Base-by-base conservation (phyloP, 1,284 basidiomycete species). In the Cryptococcus depauperatus region DNA sequence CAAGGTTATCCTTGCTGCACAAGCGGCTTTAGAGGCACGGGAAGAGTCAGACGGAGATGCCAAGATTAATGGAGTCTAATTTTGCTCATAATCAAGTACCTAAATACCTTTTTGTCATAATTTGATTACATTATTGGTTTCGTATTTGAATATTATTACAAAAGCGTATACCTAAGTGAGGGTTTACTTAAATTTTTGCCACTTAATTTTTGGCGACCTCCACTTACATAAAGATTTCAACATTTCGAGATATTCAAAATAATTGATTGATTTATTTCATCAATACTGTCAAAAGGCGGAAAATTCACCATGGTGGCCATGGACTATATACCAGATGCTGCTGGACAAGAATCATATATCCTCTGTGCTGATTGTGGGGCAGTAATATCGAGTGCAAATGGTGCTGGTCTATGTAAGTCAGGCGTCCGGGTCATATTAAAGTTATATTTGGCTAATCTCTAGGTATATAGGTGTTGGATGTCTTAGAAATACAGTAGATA, bases 361-460 rank as follows among this genome's bases (percentile, higher is more conserved):
- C 57, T 71, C 37, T 71, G 69, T 63, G 69, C 69, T 21, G 69
- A 71, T 47, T 71, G 69, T 46, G 90, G 90, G 50, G 86, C 82
- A n/a, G 87, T 87, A 44, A 98, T 97, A 87, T 62, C 61, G 9
- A 62, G 63, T 34, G 64, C 93, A 27, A 97, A 97, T 71, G 89
- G 87, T 54, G 91, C 93, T 43, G 96, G 96, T 74, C 77, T 96
- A 35, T 97, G 93, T 71, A 42, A 62, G 66, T 60, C 19, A 27
- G n/a, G n/a, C n/a, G n/a, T n/a, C n/a, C n/a, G n/a, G n/a, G n/a
- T n/a, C n/a, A n/a, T n/a, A n/a, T n/a, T n/a, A n/a, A n/a, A n/a
- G n/a, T n/a, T n/a, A n/a, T n/a, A n/a, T n/a, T n/a, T n/a, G n/a
- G n/a, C n/a, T n/a, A n/a, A n/a, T n/a, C n/a, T n/a, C n/a, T n/a